Evolutionary conservation across 495 filamentous ascomycete species (phyloP), one percentile per base, ranked within the genome.

Genomic region (Penicillium roqueforti): DNA sequence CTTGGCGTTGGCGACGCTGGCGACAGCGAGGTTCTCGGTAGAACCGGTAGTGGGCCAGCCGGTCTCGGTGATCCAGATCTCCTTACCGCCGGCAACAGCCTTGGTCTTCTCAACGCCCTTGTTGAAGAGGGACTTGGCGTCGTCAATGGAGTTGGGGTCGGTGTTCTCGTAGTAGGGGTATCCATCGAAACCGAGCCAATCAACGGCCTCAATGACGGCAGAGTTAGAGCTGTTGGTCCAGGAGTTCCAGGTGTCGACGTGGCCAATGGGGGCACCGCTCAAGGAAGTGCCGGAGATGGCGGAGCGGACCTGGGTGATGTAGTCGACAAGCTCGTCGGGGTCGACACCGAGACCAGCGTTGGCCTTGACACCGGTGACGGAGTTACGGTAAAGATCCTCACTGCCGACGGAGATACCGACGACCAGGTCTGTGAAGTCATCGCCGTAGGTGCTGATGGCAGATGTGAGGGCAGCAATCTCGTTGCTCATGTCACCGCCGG

Each of bases 241-340:
- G 53, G 84, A 83, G 40, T 86, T 89, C 91, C 92, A 96, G 51
- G 91, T 96, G 69, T 96, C 91, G 65, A 95, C 91, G 70, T 95
- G 89, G 39, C 92, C 91, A 59, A 96, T 74, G 10, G 81, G 74
- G 32, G 72, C 75, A 37, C 65, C 67, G 36, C 73, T 73, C 51
- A 88, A 73, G 40, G 61, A 53, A 32, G 88, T 88, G 57, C 78
- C 77, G 9, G 69, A 51, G 59, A 92, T 81, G 54, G 78, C 68
- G 7, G 72, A 63, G 47, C 82, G 79, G 54, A 85, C 80, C 65
- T 84, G 72, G 43, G 78, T 66, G 74, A 92, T 91, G 76, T 86
- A 89, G 47, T 68, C 61, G 60, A 77, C 80, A 42, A 92, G 68
- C 13, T 68, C 74, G 34, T 76, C 73, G 9, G 89, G 84, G 26